Evolutionary conservation across 139 green algal genomes (phyloP).

Genomic region (Edaphochlamys debaryana): DNA sequence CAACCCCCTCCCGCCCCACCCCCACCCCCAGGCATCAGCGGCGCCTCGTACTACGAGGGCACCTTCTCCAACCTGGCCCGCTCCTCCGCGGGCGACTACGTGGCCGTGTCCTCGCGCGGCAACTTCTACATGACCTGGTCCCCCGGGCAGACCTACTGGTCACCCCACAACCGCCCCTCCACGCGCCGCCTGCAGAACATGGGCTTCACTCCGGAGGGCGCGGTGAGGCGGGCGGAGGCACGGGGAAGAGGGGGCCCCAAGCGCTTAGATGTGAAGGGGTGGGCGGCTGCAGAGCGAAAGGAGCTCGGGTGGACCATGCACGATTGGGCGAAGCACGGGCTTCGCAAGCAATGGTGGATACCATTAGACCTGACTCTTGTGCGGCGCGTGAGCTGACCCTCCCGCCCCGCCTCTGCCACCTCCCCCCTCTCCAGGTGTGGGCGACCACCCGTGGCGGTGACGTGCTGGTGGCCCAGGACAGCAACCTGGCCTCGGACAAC

Average conservation of each 20-base stretch:
- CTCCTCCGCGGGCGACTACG: constrained; percentile 85
- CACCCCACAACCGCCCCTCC: constrained; percentile 92
- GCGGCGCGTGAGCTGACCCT: too few species aligned
- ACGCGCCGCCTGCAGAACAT: constrained; percentile 96
- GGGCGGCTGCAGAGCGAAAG: too few species aligned
- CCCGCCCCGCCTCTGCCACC: too few species aligned
- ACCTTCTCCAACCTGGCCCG: constrained; percentile 93
- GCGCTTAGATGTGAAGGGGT: too few species aligned
- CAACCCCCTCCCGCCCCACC: too few species aligned
- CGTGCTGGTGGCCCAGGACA: constrained; percentile 69
- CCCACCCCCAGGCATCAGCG: constrained; percentile 91
- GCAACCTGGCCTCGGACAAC: constrained; percentile 65
- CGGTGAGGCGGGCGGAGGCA: constrained; percentile 58
- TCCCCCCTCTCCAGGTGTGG: constrained; percentile 82
- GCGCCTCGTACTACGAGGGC: constrained; percentile 98
- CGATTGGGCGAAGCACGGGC: too few species aligned
- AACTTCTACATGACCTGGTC: constrained; percentile 99
- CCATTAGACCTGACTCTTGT: too few species aligned
- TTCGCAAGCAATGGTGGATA: too few species aligned
- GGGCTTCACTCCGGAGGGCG: constrained; percentile 84
- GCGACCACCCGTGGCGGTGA: constrained; percentile 93
- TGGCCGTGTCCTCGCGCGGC: constrained; percentile 93
- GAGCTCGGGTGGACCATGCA: too few species aligned
- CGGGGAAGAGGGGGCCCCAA: too few species aligned
- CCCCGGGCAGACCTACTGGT: constrained; percentile 91